Base-by-base conservation (phyloP, 2,329 filamentous ascomycete genomes). In the Dichotomopilus funicola region DNA sequence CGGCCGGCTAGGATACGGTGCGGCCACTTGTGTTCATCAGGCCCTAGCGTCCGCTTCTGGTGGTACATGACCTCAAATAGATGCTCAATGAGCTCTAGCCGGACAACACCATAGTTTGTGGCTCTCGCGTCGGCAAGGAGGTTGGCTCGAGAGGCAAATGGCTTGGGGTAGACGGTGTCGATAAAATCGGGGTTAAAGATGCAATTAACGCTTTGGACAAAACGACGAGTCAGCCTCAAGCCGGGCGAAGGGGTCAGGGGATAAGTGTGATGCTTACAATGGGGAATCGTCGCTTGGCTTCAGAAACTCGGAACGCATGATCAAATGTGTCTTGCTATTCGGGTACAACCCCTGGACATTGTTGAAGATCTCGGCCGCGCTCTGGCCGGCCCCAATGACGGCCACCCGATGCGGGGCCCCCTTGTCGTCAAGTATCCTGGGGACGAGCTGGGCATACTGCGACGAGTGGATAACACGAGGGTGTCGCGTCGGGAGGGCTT, bases 71-170 rank as follows among this genome's bases (percentile, higher is more conserved):
- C 82, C 71, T 92, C 85, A 71, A 95, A 97, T 35, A 97, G 81
- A 55, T 86, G 82, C 71, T 97, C 92, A 56, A 97, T 88, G 50
- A 97, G 81, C 62, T 89, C 83, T n/a, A 96, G 80, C 6, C 92
- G 85, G 3, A 99, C 92, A 4, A 97, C 92, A 51, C 90, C 88
- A 70, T 97, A 97, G 75, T 97, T 97, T 58, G 92, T 97, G 35
- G 84, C 85, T 57, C 87, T 86, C 63, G 95, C 89, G 51, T 85
- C 83, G 12, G 77, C 73, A 51, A 96, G 68, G 36, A 82, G 67
- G 59, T 72, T 70, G 56, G 78, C 74, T 49, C 91, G 87, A 59
- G 85, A 77, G 45, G 77, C 75, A 1, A 84, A 73, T 0, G 86
- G 76, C 62, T 86, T 83, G 49, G 81, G 75, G 74, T 85, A 96